Conservation (phyloP, 2,329 filamentous ascomycete species). For the Immersiporthe knoxdaviesiana region DNA sequence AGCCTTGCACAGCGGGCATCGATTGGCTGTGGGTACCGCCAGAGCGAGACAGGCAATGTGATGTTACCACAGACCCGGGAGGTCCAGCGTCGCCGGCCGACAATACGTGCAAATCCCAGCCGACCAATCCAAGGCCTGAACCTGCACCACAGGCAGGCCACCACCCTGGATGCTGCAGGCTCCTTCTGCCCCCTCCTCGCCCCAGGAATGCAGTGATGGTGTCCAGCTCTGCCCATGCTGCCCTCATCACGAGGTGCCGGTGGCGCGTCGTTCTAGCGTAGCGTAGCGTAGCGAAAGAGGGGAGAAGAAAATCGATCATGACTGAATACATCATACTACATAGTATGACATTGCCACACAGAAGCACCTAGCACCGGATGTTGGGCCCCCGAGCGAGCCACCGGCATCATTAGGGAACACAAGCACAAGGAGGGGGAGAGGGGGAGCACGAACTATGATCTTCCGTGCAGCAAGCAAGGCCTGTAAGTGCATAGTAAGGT, state of each 20-base stretch:
- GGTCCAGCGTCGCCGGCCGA: neutral
- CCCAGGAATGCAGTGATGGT: neutral
- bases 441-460: neutral
- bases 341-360: neutral
- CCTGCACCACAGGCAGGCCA: neutral
- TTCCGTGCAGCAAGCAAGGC: neutral
- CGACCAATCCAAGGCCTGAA: neutral
- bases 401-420: neutral
- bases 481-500: too few species aligned
- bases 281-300: too few species aligned
- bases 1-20: conserved; percentile 8
- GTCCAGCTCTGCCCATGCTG: neutral
- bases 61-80: conserved; percentile 10
- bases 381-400: neutral
- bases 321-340: neutral
- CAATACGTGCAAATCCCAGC: neutral
- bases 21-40: conserved; percentile 18
- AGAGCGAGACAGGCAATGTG: conserved; percentile 11
- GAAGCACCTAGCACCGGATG: neutral
- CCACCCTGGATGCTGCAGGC: neutral
- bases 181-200: neutral
- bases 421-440: neutral
- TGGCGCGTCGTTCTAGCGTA: neutral
- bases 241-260: conserved; percentile 23
- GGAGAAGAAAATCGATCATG: neutral